These are phyloP conservation scores for Rubroshorea leprosula DNA, from an alignment of 345 rosid species.

Conservation along the genomic window DNA sequence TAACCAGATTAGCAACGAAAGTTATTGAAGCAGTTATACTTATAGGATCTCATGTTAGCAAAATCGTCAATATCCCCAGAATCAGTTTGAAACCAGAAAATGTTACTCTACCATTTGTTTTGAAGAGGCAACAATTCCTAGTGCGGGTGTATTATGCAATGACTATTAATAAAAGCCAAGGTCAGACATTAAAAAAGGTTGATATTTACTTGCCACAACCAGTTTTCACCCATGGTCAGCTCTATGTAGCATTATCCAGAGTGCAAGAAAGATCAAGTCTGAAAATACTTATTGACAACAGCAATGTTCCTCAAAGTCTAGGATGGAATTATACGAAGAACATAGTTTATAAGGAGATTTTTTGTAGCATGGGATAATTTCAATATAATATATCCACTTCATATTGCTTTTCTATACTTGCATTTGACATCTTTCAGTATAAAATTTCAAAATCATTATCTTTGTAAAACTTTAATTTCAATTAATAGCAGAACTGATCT, in stretches of 20 bases:
- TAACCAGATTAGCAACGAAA: not conserved
- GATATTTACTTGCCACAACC: not conserved
- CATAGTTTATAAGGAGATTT: no score
- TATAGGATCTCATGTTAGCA: not conserved
- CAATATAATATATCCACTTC: no score
- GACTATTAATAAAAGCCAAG: not conserved
- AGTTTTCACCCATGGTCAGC: not conserved
- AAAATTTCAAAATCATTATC: no score
- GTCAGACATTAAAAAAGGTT: not conserved
- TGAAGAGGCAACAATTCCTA: not conserved
- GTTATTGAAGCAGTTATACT: not conserved
- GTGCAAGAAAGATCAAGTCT: not conserved
- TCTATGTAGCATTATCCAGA: not conserved
- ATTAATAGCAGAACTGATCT: no score
- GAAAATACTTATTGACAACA: no score
- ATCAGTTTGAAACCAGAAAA: not conserved
- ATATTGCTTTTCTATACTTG: no score
- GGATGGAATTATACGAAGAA: no score
- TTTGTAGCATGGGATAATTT: no score
- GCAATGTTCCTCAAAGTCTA: no score
- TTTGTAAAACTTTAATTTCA: no score
- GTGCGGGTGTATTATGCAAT: not conserved
- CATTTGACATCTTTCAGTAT: no score
- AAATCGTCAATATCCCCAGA: not conserved
- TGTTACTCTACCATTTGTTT: not conserved